Percentiles rank a stretch among this genome's conserved stretches.
Conservation (phyloP, 805 yeast genomes). For the Saccharomycopsis babjevae region DNA sequence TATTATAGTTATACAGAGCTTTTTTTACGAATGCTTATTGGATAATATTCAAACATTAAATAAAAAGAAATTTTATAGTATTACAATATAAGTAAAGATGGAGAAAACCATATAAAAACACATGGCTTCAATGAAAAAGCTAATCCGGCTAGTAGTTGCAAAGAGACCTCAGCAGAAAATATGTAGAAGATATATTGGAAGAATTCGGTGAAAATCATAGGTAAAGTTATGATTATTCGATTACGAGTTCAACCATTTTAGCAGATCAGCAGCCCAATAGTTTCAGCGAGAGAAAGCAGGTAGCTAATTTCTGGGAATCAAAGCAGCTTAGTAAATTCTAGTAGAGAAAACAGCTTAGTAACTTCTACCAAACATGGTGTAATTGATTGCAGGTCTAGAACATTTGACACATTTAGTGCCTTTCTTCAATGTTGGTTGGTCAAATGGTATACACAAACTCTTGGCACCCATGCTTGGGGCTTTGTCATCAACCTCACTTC, state of each 20-base stretch:
- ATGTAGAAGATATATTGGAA: no score
- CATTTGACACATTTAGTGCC: constrained; percentile 87
- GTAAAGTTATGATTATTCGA: no score
- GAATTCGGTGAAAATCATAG: no score
- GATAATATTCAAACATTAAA: background rate
- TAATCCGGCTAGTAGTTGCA: no score
- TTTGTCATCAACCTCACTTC: constrained; percentile 81
- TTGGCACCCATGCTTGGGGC: constrained; percentile 99
- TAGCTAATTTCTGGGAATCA: no score
- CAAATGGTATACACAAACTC: constrained; percentile 91
- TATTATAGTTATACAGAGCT: background rate
- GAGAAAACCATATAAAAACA: no score
- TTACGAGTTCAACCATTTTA: no score
- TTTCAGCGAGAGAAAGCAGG: no score
- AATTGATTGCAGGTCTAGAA: constrained; percentile 62
- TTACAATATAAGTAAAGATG: background rate
- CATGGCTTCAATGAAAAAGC: no score
- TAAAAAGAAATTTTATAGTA: background rate
- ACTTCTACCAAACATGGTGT: constrained; percentile 95
- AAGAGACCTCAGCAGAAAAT: no score
- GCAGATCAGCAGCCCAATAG: no score
- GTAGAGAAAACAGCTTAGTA: constrained; percentile 28
- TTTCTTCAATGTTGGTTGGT: constrained; percentile 71
- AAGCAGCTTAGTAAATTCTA: background rate
- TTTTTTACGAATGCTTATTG: background rate